Evolutionary conservation across 2,329 filamentous ascomycete species (phyloP), one percentile per base, ranked within the genome.

Genomic region (Helminthosporium solani): DNA sequence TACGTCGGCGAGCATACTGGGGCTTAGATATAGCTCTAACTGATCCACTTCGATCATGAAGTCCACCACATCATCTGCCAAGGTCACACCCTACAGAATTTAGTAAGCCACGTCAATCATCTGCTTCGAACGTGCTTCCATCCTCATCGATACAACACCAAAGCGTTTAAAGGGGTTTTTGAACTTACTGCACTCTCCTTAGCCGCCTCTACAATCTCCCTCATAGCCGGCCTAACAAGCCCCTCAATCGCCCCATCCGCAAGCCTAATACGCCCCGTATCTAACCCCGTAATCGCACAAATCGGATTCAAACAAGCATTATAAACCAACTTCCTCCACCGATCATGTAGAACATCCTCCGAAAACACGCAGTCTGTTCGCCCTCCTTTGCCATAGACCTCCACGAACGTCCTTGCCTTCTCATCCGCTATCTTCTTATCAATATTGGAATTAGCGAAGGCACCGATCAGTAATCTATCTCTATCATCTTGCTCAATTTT

Each of bases 1-100:
- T 7, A 74, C 63, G 61, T 83, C 80, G 48, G 77, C 73, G 14
- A 73, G 67, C 79, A 82, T 82, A 52, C 77, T 80, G 0, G 79
- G 80, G 49, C 71, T 69, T 50, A 79, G 71, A 31, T 73, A 75
- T 34, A 73, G 72, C 36, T 75, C 73, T 16, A 75, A 62, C 0
- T 78, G 77, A 66, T 83, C 78, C 31, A 70, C 58, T 21, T 72
- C 61, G 33, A 84, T 75, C 52, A 75, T 72, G 3, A 57, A 50
- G 15, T 78, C 70, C 15, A 75, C 68, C 2, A 78, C 56, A 6
- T 72, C 73, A 0, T 71, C 70, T 0, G 68, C 70, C 4, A 82
- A 59, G 16, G 71, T 58, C 3, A 74, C 63, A 0, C 78, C 78
- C 3, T 25, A 25, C 6, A 6, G 9, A 25, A n/a, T n/a, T n/a